Base-by-base conservation (phyloP, 495 filamentous ascomycete species). In the Darksidea phi region DNA sequence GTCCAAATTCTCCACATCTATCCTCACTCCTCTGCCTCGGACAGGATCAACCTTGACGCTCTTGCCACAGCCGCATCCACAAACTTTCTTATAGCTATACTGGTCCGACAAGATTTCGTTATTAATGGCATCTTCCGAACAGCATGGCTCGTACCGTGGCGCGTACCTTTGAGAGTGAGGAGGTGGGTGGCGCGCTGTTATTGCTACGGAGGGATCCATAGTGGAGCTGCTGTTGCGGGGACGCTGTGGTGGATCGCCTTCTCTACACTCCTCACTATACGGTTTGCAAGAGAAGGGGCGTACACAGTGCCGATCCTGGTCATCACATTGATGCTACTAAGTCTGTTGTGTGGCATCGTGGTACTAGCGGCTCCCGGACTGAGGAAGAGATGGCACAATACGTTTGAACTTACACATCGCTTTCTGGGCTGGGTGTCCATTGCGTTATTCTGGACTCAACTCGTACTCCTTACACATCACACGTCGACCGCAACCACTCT, bases 351-450 rank as follows among this genome's bases (percentile, higher is more conserved):
- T 3, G 41, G 41, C 4, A 80, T 82, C 49, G 69, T 78, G 18
- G 41, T 75, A 17, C 73, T 77, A 2, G 76, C 80, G 1, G 69
- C 75, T 59, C 79, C 79, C 18, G 56, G 25, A n/a, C 71, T 82
- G 50, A 78, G 80, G 2, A 59, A 71, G 55, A 75, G 73, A 54
- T 66, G 62, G 38, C 82, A 85, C 67, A 80, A 85, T 66, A 74
- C 76, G 52, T 84, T 84, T 62, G 81, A 84, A 69, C 70, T 79
- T 54, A 78, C 75, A 38, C 81, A 84, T 69, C 82, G 81, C 52
- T 82, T 84, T 61, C 75, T 71, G 13, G 82, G 79, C 20, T 84
- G 81, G 82, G 61, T 73, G 17, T 68, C 78, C 11, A 73, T 84
- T 3, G 75, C 71, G 8, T 68, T 84, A 8, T 74, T 76, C 47